Percentiles rank a stretch among this genome's conserved stretches.
phyloP scores from a whole-genome alignment of 305 asterid species.

The Fraxinus latifolia region DNA sequence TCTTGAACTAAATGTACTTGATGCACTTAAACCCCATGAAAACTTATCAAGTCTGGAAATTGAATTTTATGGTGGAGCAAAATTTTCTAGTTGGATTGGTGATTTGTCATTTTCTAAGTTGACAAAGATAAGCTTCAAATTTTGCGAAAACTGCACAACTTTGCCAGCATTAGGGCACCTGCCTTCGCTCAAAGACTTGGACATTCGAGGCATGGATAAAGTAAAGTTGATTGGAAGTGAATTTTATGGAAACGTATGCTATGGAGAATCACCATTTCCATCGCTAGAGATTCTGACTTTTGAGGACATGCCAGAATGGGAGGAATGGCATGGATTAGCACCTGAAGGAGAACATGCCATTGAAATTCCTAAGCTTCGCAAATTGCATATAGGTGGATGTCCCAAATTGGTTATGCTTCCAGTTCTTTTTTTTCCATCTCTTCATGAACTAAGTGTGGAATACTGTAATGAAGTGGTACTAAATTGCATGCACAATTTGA shows the following conservation, averaged over 20 bases:
- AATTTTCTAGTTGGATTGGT: conserved; percentile 33
- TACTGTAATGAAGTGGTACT: neutral
- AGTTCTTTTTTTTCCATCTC: neutral
- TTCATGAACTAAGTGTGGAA: neutral
- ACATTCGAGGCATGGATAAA: conserved; percentile 24
- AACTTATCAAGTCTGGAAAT: conserved; percentile 20
- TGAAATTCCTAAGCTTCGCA: conserved; percentile 6
- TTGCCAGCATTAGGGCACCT: conserved; percentile 31
- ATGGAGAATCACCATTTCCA: conserved; percentile 23
- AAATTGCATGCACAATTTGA: neutral
- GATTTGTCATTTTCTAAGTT: conserved; percentile 20
- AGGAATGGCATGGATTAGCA: conserved; percentile 25
- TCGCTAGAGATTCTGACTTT: conserved; percentile 34
- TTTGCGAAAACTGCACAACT: conserved; percentile 24
- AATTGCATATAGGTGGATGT: neutral
- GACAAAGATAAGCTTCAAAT: conserved; percentile 11
- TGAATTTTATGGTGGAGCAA: conserved; percentile 25
- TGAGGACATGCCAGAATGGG: conserved; percentile 32
- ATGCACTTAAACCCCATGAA: conserved; percentile 24
- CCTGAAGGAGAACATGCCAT: neutral
- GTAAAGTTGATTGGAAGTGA: conserved; percentile 12
- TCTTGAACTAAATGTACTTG: conserved; percentile 21
- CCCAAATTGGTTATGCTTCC: conserved; percentile 9
- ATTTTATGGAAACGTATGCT: conserved; percentile 14
- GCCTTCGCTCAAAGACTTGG: conserved; percentile 23